Evolutionary conservation across 768 basidiomycete species (phyloP).

Genomic region (Mrakia gelida): DNA sequence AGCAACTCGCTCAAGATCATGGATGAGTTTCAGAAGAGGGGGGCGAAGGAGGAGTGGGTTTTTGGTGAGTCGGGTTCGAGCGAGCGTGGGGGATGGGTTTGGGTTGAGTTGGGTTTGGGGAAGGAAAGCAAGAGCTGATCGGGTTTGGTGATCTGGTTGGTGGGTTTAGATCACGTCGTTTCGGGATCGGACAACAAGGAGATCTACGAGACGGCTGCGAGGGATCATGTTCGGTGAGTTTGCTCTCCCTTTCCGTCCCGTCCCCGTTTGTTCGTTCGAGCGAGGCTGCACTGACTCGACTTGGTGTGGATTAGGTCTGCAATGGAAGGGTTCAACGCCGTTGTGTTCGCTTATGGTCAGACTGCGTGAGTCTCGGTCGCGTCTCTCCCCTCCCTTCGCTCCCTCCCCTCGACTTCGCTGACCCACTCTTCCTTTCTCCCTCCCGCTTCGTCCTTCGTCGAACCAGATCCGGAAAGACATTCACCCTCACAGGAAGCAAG

Average conservation of each 20-base stretch:
- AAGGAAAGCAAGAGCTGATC: neutral
- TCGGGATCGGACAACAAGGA: slow-evolving; percentile 30
- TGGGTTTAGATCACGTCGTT: slow-evolving; percentile 23
- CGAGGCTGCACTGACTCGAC: slow-evolving; percentile 38
- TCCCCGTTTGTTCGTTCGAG: too few species aligned
- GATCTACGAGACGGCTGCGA: slow-evolving; percentile 31
- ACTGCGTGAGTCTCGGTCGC: slow-evolving; percentile 54
- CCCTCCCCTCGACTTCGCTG: neutral
- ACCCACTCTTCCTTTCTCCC: neutral
- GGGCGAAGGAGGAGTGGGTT: slow-evolving; percentile 32
- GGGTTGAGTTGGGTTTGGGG: too few species aligned
- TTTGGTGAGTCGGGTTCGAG: slow-evolving; percentile 30
- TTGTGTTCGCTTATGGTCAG: slow-evolving; percentile 82
- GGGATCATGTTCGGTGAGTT: slow-evolving; percentile 28
- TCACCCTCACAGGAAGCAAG: slow-evolving; percentile 57
- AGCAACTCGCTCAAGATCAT: slow-evolving; percentile 26
- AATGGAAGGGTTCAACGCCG: slow-evolving; percentile 95
- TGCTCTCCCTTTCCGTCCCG: too few species aligned
- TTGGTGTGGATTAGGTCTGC: slow-evolving; percentile 60
- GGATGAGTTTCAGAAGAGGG: slow-evolving; percentile 16
- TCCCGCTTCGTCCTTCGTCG: too few species aligned
- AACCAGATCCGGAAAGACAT: slow-evolving; percentile 59
- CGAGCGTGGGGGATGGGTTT: too few species aligned
- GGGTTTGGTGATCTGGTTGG: neutral
- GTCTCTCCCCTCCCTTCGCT: neutral